Evolutionary conservation across 257 asterid genomes (phyloP).

Genomic region (Thymus mandschuricus): DNA sequence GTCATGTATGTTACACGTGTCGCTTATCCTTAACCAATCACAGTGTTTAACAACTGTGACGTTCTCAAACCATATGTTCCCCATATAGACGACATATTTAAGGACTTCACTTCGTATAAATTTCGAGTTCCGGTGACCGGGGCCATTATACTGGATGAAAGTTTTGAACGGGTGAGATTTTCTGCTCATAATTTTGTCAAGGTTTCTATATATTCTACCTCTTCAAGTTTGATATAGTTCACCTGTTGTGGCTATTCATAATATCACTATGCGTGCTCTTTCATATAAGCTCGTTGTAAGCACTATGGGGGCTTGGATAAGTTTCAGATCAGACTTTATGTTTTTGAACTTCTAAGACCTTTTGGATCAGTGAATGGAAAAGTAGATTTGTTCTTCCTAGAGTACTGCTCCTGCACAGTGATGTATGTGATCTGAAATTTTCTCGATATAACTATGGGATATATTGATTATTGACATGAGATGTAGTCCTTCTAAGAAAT

Average conservation of each 20-base stretch:
- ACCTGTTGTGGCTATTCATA: not conserved
- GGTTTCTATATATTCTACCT: not conserved
- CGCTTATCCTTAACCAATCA: constrained; percentile 54
- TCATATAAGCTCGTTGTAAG: not conserved
- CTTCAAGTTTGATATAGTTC: not conserved
- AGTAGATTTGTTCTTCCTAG: not conserved
- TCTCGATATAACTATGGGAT: not conserved
- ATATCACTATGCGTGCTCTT: not conserved
- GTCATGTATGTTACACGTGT: not conserved
- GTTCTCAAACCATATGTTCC: constrained; percentile 85
- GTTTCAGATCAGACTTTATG: constrained; percentile 1
- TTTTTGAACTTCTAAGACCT: constrained; percentile 5
- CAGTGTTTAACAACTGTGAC: constrained; percentile 88
- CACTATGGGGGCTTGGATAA: not conserved
- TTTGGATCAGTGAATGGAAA: constrained; percentile 4
- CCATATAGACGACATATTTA: constrained; percentile 83
- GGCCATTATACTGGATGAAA: constrained; percentile 82
- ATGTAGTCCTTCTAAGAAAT: not conserved
- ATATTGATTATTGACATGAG: constrained; percentile 22
- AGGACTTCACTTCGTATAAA: constrained; percentile 88
- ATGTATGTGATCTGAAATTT: constrained; percentile 10
- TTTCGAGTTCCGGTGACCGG: constrained; percentile 92
- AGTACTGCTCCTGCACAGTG: not conserved
- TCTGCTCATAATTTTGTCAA: constrained; percentile 10
- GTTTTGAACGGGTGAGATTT: constrained; percentile 73